A percentile compares a stretch with the other conserved stretches of the same genome.
phyloP scores from a whole-genome alignment of 2,329 filamentous ascomycete species.

The Myriosclerotinia duriaeana region DNA sequence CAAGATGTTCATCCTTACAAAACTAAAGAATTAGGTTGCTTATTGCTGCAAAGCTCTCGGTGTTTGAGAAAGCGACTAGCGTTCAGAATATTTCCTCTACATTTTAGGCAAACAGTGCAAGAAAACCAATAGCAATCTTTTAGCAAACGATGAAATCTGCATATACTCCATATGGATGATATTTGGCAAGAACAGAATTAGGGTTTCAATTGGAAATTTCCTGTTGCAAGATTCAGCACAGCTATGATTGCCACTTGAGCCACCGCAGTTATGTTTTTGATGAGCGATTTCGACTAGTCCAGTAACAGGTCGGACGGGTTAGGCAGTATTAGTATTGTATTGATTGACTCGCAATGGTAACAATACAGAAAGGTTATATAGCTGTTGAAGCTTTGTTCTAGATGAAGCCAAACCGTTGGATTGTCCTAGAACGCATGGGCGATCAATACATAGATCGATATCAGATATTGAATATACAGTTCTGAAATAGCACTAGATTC shows the following conservation, averaged over 20 bases:
- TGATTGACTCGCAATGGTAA: neutral
- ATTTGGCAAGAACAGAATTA: neutral
- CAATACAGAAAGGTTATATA: neutral
- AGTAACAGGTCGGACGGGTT: neutral
- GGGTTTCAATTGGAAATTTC: neutral
- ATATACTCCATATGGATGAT: neutral
- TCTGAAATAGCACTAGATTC: neutral
- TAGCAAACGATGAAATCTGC: neutral
- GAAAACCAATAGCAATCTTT: neutral
- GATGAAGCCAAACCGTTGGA: neutral
- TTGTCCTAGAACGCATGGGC: neutral
- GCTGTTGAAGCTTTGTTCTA: neutral
- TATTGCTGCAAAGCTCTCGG: neutral
- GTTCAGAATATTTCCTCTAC: neutral
- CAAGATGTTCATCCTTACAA: neutral
- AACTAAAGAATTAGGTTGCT: neutral
- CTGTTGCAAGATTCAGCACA: neutral
- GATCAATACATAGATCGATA: neutral
- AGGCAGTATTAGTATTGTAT: neutral
- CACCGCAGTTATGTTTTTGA: neutral
- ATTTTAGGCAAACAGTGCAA: neutral
- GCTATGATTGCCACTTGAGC: neutral
- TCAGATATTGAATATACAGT: neutral
- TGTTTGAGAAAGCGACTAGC: neutral
- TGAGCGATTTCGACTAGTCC: neutral